A percentile compares a stretch with the other conserved stretches of the same genome.
These are phyloP conservation scores for Cadophora luteo-olivacea DNA, from an alignment of 2,329 filamentous ascomycete genomes.

Conservation along the genomic window DNA sequence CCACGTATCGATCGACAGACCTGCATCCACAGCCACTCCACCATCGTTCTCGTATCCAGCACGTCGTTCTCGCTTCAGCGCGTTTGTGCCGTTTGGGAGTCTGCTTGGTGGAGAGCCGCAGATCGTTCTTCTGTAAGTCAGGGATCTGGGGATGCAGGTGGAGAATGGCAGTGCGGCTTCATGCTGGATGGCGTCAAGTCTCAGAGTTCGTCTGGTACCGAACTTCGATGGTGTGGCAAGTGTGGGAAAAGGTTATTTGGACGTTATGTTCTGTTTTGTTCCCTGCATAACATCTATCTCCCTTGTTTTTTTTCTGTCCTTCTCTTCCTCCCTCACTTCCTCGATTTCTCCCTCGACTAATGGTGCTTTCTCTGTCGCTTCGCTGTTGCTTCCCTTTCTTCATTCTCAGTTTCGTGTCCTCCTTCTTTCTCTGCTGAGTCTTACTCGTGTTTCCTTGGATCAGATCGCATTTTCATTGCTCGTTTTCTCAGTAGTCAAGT, in stretches of 20 bases:
- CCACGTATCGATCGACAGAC: background rate
- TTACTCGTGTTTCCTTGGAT: background rate
- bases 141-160: background rate
- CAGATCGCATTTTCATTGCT: background rate
- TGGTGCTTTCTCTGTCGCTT: too few relatives aligned
- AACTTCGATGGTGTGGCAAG: slow-evolving; percentile 8
- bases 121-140: background rate
- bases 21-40: background rate
- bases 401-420: too few relatives aligned
- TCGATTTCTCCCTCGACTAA: too few relatives aligned
- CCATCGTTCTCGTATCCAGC: background rate
- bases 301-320: background rate
- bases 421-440: too few relatives aligned
- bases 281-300: background rate
- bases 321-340: background rate
- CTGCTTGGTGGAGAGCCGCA: background rate
- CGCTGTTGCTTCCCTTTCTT: too few relatives aligned
- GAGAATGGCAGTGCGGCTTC: slow-evolving; percentile 6
- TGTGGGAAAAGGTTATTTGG: slow-evolving; percentile 8
- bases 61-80: background rate
- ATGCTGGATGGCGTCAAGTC: slow-evolving; percentile 25
- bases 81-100: background rate
- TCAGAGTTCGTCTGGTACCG: background rate
- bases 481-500: background rate
- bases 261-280: background rate